Evolutionary conservation across 2,329 filamentous ascomycete genomes (phyloP).

Genomic region (Penicillium glabrum): DNA sequence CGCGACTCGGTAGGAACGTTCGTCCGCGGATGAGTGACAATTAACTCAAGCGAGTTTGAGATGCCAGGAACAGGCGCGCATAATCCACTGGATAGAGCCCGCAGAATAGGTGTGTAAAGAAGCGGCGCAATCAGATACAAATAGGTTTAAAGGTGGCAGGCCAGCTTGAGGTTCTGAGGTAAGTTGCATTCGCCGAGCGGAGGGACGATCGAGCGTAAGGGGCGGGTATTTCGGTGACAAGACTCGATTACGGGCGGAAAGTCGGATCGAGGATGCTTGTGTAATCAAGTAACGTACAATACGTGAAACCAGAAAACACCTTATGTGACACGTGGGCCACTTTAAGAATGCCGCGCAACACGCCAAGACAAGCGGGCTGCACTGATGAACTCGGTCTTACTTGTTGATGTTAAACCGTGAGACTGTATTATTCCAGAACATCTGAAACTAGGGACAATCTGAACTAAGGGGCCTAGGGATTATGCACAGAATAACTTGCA

Average conservation of each 20-base stretch:
- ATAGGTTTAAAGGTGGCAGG: slow-evolving; percentile 7
- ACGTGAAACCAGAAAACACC: not conserved
- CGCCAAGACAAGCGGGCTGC: not conserved
- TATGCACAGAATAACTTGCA: not conserved
- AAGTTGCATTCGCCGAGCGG: slow-evolving; percentile 19
- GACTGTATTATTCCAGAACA: not conserved
- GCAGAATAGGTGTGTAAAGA: not conserved
- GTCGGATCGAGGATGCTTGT: not conserved
- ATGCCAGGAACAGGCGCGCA: slow-evolving; percentile 34
- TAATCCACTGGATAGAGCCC: slow-evolving; percentile 28
- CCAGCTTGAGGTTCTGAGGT: slow-evolving; percentile 8
- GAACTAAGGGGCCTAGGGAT: not conserved
- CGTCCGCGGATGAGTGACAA: slow-evolving; percentile 28
- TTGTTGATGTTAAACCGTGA: not conserved
- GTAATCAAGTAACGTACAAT: not conserved
- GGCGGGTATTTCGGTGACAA: slow-evolving; percentile 13
- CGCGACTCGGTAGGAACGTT: slow-evolving; percentile 21
- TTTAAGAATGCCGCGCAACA: slow-evolving; percentile 4
- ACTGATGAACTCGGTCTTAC: not conserved
- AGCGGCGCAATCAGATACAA: slow-evolving; percentile 4
- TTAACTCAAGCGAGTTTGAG: slow-evolving; percentile 36
- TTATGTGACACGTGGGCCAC: slow-evolving; percentile 2
- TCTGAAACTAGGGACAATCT: not conserved
- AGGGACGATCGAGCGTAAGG: slow-evolving; percentile 5
- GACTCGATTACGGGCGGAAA: slow-evolving; percentile 1